phyloP scores from a whole-genome alignment of 2,329 filamentous ascomycete species.

The Helotiales sp. region DNA sequence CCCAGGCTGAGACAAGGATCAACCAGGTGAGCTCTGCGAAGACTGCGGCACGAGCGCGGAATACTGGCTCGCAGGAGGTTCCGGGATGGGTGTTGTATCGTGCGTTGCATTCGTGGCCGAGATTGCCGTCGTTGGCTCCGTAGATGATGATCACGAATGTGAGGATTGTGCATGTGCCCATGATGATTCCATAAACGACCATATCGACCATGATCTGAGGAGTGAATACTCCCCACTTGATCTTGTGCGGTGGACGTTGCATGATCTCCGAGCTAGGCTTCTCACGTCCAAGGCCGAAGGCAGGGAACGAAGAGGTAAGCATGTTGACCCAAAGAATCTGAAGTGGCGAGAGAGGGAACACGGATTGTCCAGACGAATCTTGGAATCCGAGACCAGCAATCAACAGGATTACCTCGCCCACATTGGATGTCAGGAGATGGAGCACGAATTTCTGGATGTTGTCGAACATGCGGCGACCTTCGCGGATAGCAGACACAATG shows the following conservation, averaged over 20 bases:
- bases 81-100: conserved; percentile 57
- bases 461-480: conserved; percentile 77
- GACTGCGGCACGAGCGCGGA: conserved; percentile 58
- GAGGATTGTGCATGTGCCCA: conserved; percentile 54
- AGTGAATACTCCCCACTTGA: conserved; percentile 73
- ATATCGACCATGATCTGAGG: conserved; percentile 79
- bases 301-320: conserved; percentile 61
- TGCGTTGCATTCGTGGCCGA: conserved; percentile 60
- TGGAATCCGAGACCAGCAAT: conserved; percentile 84
- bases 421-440: conserved; percentile 71
- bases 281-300: conserved; percentile 75
- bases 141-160: conserved; percentile 59
- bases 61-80: conserved; percentile 56
- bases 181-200: conserved; percentile 71
- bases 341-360: conserved; percentile 84
- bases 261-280: conserved; percentile 77
- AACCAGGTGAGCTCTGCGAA: conserved; percentile 62
- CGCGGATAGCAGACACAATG: conserved; percentile 72
- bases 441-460: conserved; percentile 75
- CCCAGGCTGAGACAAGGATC: conserved; percentile 62
- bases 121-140: conserved; percentile 54
- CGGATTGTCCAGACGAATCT: conserved; percentile 71
- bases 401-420: conserved; percentile 83
- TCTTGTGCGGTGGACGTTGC: conserved; percentile 74
- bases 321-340: conserved; percentile 96